These are phyloP conservation scores for Pezicula carpinea DNA, from an alignment of 2,329 filamentous ascomycete genomes.

Conservation along the genomic window DNA sequence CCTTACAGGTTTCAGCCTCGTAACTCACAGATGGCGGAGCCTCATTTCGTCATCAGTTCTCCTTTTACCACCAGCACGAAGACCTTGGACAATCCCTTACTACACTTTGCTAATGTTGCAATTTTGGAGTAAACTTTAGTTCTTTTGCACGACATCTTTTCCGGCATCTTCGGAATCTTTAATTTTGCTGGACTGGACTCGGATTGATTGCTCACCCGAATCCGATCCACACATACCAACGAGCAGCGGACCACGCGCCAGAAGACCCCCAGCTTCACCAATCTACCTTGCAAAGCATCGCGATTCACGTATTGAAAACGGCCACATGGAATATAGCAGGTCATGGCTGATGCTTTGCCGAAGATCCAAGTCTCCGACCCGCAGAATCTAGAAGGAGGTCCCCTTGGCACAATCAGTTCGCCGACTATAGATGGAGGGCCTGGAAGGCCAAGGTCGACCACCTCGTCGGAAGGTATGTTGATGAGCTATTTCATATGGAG, in stretches of 20 bases:
- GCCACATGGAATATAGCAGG: constrained; percentile 19
- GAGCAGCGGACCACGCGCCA: constrained; percentile 7
- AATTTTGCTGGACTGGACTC: neutral
- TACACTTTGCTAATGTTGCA: too few species aligned
- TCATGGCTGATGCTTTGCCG: constrained; percentile 26
- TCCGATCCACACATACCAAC: constrained; percentile 12
- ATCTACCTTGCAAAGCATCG: constrained; percentile 4
- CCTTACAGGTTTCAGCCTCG: too few species aligned
- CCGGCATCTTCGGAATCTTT: constrained; percentile 8
- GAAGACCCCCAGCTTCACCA: neutral
- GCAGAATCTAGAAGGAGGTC: constrained; percentile 16
- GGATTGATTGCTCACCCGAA: neutral
- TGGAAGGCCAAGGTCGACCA: constrained; percentile 22
- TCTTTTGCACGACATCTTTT: neutral
- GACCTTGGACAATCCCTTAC: too few species aligned
- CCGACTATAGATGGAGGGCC: constrained; percentile 22
- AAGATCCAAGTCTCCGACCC: constrained; percentile 26
- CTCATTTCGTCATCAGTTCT: too few species aligned
- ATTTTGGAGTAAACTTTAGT: too few species aligned
- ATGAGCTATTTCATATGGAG: constrained; percentile 1
- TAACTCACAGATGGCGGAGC: too few species aligned
- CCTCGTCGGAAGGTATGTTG: constrained; percentile 27
- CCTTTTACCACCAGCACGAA: too few species aligned
- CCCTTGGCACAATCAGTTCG: constrained; percentile 14
- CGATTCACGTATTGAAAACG: constrained; percentile 5